Evolutionary conservation across 805 yeast genomes (phyloP).

Genomic region (Brettanomyces nanus): DNA sequence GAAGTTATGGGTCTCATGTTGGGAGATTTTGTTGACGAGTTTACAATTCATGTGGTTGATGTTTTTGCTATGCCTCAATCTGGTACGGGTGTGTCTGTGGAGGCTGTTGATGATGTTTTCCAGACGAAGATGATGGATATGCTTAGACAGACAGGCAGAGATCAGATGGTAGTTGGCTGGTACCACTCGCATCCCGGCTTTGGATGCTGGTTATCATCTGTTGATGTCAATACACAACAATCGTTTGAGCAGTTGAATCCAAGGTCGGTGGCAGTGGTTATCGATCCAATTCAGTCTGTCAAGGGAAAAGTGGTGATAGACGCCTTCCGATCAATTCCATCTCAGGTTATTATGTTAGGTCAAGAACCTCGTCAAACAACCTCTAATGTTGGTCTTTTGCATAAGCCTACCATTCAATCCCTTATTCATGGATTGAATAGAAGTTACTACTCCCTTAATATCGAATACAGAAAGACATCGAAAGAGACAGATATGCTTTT

Average conservation of each 20-base stretch:
- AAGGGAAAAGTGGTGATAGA: conserved; percentile 98
- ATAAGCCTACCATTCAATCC: conserved; percentile 95
- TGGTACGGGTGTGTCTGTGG: conserved; percentile 97
- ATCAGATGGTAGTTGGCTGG: conserved; percentile 99
- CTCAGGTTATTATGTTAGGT: conserved; percentile 84
- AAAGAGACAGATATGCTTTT: conserved; percentile 89
- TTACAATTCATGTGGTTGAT: conserved; percentile 93
- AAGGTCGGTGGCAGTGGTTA: conserved; percentile 96
- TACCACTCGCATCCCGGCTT: conserved; percentile 99
- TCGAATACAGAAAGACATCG: conserved; percentile 87
- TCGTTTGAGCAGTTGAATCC: conserved; percentile 93
- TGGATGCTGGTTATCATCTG: conserved; percentile 99
- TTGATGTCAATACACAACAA: conserved; percentile 96
- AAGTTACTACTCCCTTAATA: conserved; percentile 90
- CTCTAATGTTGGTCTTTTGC: conserved; percentile 87
- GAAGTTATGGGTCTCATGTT: conserved; percentile 95
- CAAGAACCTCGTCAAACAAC: conserved; percentile 98
- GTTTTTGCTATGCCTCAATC: conserved; percentile 99
- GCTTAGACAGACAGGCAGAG: conserved; percentile 98
- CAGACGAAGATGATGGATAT: conserved; percentile 99
- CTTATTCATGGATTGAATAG: conserved; percentile 95
- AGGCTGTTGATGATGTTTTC: conserved; percentile 98
- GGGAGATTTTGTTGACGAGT: conserved; percentile 96
- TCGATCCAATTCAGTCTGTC: conserved; percentile 97
- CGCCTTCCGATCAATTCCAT: conserved; percentile 90